These are phyloP conservation scores for Calycina herbarum DNA, from an alignment of 2,329 filamentous ascomycete genomes.

Conservation along the genomic window DNA sequence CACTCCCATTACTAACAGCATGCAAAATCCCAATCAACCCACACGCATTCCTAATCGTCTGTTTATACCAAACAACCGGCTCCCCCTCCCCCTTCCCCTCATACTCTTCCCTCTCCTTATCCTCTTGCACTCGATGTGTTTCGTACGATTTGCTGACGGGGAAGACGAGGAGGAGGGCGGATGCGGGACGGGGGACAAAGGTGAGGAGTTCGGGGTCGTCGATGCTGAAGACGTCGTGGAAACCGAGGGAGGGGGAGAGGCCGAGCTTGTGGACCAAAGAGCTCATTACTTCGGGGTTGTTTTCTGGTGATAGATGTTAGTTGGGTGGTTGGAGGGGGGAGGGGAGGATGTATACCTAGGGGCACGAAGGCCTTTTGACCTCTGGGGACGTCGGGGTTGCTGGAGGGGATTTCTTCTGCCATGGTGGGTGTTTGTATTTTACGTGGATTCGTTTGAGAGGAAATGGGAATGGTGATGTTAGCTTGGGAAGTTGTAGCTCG, in stretches of 20 bases:
- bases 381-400: constrained; percentile 36
- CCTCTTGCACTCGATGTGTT: constrained; percentile 71
- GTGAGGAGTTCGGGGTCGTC: constrained; percentile 80
- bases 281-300: constrained; percentile 86
- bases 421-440: neutral
- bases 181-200: constrained; percentile 84
- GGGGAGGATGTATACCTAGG: constrained; percentile 28
- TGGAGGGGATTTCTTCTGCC: constrained; percentile 1
- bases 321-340: neutral
- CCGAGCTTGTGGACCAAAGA: constrained; percentile 80
- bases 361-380: constrained; percentile 37
- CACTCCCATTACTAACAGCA: constrained; percentile 74
- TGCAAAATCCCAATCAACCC: constrained; percentile 88
- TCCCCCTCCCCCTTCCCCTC: constrained; percentile 66
- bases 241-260: constrained; percentile 70
- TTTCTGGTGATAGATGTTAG: constrained; percentile 27
- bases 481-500: neutral
- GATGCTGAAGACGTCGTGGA: constrained; percentile 92
- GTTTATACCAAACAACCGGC: constrained; percentile 88
- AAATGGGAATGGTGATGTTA: neutral
- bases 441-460: neutral
- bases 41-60: constrained; percentile 93
- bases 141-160: constrained; percentile 81
- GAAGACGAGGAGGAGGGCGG: constrained; percentile 89
- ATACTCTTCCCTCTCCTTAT: constrained; percentile 64